phyloP scores from a whole-genome alignment of 2,329 filamentous ascomycete species.

The Alternaria dauci region DNA sequence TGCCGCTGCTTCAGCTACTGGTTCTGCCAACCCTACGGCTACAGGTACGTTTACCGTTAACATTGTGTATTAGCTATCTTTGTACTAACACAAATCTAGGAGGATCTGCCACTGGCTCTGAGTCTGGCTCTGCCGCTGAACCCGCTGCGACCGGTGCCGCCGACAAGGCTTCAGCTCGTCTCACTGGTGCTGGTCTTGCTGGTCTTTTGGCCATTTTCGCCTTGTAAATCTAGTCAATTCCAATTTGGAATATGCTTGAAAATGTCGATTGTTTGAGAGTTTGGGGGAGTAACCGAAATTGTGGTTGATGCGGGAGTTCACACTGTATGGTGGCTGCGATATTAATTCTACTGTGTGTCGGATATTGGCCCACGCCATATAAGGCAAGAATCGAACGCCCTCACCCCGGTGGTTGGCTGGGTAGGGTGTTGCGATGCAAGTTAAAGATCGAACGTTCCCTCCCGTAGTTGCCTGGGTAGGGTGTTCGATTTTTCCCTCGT shows the following conservation, averaged over 20 bases:
- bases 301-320: background rate
- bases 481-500: too few species aligned
- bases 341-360: background rate
- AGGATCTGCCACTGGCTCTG: constrained; percentile 24
- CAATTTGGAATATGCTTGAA: background rate
- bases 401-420: too few species aligned
- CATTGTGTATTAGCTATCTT: background rate
- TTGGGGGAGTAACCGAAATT: constrained; percentile 4
- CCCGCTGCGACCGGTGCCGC: constrained; percentile 42
- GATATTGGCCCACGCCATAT: background rate
- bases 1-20: constrained; percentile 29
- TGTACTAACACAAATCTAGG: background rate
- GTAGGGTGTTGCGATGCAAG: too few species aligned
- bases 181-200: constrained; percentile 47
- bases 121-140: constrained; percentile 32
- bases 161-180: constrained; percentile 37
- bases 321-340: background rate
- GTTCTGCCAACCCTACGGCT: constrained; percentile 9
- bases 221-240: constrained; percentile 38
- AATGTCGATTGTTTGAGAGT: background rate
- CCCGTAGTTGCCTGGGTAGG: too few species aligned
- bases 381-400: too few species aligned
- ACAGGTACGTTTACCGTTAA: constrained; percentile 7
- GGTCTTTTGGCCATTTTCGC: constrained; percentile 51
- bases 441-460: too few species aligned